phyloP scores from a whole-genome alignment of 257 asterid genomes.

The Solanum peruvianum region DNA sequence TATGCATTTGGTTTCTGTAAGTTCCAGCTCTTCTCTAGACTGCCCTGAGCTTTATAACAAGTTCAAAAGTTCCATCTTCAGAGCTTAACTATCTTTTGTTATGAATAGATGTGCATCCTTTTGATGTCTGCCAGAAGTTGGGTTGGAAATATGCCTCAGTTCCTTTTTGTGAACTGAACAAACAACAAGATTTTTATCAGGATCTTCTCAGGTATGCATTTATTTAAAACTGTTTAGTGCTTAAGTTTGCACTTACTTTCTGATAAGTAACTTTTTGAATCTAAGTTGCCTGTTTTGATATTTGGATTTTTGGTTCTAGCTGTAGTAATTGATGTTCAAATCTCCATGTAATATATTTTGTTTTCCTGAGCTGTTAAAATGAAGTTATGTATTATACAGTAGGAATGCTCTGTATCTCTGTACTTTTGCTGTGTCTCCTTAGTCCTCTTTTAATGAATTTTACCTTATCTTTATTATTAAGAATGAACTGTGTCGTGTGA shows the following conservation, averaged over 20 bases:
- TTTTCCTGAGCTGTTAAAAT: neutral
- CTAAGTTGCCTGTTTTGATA: neutral
- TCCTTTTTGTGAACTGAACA: conserved; percentile 57
- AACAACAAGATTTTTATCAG: conserved; percentile 51
- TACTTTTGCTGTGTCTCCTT: neutral
- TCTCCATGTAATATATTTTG: neutral
- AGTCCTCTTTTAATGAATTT: neutral
- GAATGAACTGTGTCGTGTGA: neutral
- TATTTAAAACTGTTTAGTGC: neutral
- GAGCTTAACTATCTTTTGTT: conserved; percentile 5
- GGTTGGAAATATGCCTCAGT: conserved; percentile 71
- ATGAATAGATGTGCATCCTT: conserved; percentile 77
- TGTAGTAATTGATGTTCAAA: neutral
- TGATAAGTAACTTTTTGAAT: neutral
- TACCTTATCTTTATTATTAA: neutral
- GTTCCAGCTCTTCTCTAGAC: conserved; percentile 13
- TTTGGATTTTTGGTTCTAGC: neutral
- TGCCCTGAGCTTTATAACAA: neutral
- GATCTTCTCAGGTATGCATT: conserved; percentile 76
- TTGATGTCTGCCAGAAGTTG: conserved; percentile 83
- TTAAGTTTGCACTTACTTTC: neutral
- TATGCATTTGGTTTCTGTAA: conserved; percentile 98
- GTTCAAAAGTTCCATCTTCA: neutral
- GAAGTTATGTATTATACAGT: neutral
- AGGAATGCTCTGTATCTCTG: neutral